Percentiles rank a stretch among this genome's conserved stretches.
These are phyloP conservation scores for Vinca minor DNA, from an alignment of 257 asterid genomes.

Conservation along the genomic window DNA sequence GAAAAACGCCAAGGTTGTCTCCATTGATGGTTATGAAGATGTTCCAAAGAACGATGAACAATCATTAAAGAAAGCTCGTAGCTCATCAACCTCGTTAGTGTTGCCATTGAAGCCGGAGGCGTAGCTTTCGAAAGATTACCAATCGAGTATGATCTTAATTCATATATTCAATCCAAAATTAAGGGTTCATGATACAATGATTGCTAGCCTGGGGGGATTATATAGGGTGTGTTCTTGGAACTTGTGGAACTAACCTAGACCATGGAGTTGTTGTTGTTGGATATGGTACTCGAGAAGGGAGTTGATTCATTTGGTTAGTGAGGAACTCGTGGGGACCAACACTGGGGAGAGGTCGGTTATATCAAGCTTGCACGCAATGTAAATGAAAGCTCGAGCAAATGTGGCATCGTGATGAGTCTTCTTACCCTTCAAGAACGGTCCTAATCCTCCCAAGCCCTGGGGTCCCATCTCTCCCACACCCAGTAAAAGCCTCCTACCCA, in stretches of 20 bases:
- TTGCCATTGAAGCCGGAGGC: constrained; percentile 93
- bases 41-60: constrained; percentile 64
- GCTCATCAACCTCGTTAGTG: no score
- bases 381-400: constrained; percentile 46
- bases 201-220: no score
- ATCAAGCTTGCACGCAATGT: constrained; percentile 63
- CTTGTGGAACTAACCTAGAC: constrained; percentile 65
- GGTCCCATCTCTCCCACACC: constrained; percentile 74
- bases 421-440: constrained; percentile 69
- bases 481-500: constrained; percentile 52
- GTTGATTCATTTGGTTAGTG: constrained; percentile 73
- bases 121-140: constrained; percentile 80
- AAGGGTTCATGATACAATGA: no score
- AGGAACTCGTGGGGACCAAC: constrained; percentile 80
- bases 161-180: no score
- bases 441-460: constrained; percentile 84
- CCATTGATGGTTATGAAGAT: constrained; percentile 72
- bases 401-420: constrained; percentile 77
- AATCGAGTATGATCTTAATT: constrained; percentile 40
- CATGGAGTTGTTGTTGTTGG: constrained; percentile 91
- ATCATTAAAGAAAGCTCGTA: constrained; percentile 66
- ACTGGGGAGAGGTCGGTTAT: constrained; percentile 90
- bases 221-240: constrained; percentile 75
- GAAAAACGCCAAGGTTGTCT: constrained; percentile 75
- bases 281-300: constrained; percentile 57